phyloP scores from a whole-genome alignment of 257 asterid genomes.

The Eucommia ulmoides region DNA sequence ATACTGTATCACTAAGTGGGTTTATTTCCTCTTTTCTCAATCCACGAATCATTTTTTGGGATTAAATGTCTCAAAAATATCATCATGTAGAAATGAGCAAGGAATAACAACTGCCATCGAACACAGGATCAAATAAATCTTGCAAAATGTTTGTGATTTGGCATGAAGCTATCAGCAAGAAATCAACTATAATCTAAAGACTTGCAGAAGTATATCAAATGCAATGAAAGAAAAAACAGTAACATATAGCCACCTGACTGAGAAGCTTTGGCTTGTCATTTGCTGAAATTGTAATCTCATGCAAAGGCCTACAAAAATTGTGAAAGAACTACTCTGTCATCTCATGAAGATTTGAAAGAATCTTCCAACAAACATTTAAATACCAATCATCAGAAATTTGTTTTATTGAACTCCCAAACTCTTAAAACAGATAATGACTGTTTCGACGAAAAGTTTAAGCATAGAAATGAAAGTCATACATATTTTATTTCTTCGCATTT shows the following conservation, averaged over 20 bases:
- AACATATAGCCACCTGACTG: conserved; percentile 66
- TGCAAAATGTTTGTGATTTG: background rate
- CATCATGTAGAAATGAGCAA: too few relatives aligned
- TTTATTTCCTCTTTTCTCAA: too few relatives aligned
- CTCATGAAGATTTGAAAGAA: background rate
- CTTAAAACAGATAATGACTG: too few relatives aligned
- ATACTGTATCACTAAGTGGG: too few relatives aligned
- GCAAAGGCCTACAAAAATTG: conserved; percentile 38
- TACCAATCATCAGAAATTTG: background rate
- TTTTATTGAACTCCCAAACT: too few relatives aligned
- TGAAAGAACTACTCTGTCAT: background rate
- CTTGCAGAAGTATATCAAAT: background rate
- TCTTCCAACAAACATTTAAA: background rate
- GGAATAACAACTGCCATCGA: too few relatives aligned
- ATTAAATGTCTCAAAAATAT: too few relatives aligned
- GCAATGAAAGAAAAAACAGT: conserved; percentile 7
- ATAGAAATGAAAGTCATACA: too few relatives aligned
- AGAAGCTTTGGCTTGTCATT: conserved; percentile 89
- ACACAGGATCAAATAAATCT: background rate
- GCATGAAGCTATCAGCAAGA: background rate
- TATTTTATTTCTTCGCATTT: too few relatives aligned
- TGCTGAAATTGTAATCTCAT: conserved; percentile 75
- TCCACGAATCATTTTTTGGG: too few relatives aligned
- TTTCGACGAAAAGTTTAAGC: too few relatives aligned
- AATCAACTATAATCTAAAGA: background rate